phyloP scores from a whole-genome alignment of 2,329 filamentous ascomycete genomes.

The Neonectria ditissima region DNA sequence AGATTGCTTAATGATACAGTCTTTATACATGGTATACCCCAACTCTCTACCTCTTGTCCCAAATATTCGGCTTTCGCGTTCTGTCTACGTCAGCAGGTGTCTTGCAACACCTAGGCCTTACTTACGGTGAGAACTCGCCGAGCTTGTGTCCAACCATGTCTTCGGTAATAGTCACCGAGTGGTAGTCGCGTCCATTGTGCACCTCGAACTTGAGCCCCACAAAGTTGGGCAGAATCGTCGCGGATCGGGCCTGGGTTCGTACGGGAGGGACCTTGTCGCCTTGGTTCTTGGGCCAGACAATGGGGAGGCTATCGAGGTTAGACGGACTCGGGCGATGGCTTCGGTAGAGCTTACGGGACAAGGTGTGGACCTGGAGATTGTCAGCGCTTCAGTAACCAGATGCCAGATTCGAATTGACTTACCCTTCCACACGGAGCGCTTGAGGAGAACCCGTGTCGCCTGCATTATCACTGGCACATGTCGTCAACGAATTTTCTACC shows the following conservation, averaged over 20 bases:
- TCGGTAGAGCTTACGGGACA: slow-evolving; percentile 60
- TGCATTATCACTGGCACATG: slow-evolving; percentile 66
- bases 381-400: slow-evolving; percentile 33
- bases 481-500: slow-evolving; percentile 40
- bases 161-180: slow-evolving; percentile 86
- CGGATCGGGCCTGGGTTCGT: slow-evolving; percentile 86
- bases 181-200: slow-evolving; percentile 90
- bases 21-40: slow-evolving; percentile 45
- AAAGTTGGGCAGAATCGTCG: slow-evolving; percentile 92
- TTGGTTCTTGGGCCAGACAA: slow-evolving; percentile 67
- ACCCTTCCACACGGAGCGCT: slow-evolving; percentile 93
- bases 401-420: slow-evolving; percentile 36
- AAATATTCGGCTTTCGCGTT: slow-evolving; percentile 70
- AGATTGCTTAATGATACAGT: slow-evolving; percentile 44
- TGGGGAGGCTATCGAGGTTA: slow-evolving; percentile 65
- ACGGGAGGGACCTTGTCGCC: slow-evolving; percentile 78
- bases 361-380: slow-evolving; percentile 60
- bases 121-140: slow-evolving; percentile 90
- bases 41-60: slow-evolving; percentile 54
- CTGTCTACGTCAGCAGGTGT: slow-evolving; percentile 49
- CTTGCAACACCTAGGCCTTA: slow-evolving; percentile 39
- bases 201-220: slow-evolving; percentile 90
- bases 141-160: slow-evolving; percentile 98
- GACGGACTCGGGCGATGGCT: slow-evolving; percentile 10
- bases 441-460: slow-evolving; percentile 74